Conservation (phyloP, 495 filamentous ascomycete species). For the Aspergillus avenaceus region DNA sequence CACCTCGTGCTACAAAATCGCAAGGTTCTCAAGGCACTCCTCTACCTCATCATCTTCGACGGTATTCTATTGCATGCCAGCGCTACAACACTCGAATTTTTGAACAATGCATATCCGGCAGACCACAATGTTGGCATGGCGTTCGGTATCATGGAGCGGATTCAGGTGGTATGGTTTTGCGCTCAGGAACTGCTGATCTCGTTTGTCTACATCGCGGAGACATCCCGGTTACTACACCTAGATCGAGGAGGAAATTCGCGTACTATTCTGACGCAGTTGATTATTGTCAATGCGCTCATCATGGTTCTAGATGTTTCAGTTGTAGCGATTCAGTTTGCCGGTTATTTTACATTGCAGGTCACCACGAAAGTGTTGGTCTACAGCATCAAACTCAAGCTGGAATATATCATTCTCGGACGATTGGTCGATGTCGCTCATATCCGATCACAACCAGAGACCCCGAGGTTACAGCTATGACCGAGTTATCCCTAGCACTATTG, state of each 20-base stretch:
- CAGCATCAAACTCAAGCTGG: conserved; percentile 54
- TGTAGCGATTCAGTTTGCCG: conserved; percentile 40
- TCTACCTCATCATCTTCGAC: conserved; percentile 54
- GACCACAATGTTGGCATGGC: conserved; percentile 12
- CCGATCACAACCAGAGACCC: conserved; percentile 1
- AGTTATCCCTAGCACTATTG: too few species aligned
- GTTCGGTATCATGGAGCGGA: conserved; percentile 46
- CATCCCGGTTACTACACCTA: conserved; percentile 35
- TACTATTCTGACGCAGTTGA: conserved; percentile 40
- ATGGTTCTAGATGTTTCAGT: conserved; percentile 43
- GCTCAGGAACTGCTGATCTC: conserved; percentile 51
- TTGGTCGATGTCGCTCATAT: conserved; percentile 12
- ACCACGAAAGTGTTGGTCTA: conserved; percentile 49
- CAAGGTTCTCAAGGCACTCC: conserved; percentile 39
- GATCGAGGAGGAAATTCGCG: conserved; percentile 25
- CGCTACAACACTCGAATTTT: conserved; percentile 46
- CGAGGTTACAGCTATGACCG: conserved; percentile 2
- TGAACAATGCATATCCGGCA: conserved; percentile 32
- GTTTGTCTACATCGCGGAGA: conserved; percentile 46
- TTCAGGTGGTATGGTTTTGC: conserved; percentile 47
- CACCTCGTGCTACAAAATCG: conserved; percentile 46
- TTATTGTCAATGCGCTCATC: conserved; percentile 47
- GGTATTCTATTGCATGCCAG: conserved; percentile 46
- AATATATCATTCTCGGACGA: conserved; percentile 42
- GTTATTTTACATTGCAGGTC: conserved; percentile 44